Base-by-base conservation (phyloP, 164 flowering plant species). In the Vitis rotundifolia region DNA sequence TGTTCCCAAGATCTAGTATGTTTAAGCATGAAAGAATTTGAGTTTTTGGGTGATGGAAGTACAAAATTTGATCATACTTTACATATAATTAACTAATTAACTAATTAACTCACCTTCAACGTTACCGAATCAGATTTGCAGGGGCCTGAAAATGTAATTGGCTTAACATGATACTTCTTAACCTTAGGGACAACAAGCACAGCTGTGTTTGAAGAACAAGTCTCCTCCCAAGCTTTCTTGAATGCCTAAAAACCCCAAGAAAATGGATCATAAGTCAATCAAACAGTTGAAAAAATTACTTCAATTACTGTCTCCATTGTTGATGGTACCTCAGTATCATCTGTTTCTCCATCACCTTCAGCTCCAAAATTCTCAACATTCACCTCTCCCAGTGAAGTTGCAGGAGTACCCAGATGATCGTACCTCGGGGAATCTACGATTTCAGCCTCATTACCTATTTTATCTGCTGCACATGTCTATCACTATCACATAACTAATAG, bases 81-180 rank as follows among this genome's bases (percentile, higher is more conserved):
- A 57, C 8, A 31, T 31, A 31, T 31, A 44, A 13, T 1, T 57
- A 0, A 2, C 49, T 26, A 37, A 57, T 16, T 11, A 50, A 66
- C 63, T 51, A n/a, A n/a, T n/a, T n/a, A n/a, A n/a, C n/a, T n/a
- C 12, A 79, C 85, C 76, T 75, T 76, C 44, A 31, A 31, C 59
- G 77, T 49, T 28, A 63, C 59, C n/a, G 73, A 5, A 1, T 51
- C 50, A 48, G 79, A 68, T 5, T 64, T 71, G 70, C 86, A 82
- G 1, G 86, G 86, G 19, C 86, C 86, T 22, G 76, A 53, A 49
- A 82, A 82, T 16, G 68, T 75, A 15, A 76, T 71, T 8, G 81
- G 83, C 52, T 75, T 76, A n/a, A 82, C 68, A 71, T 67, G 70
- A 49, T 77, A 82, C 19, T n/a, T 60, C 16, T 68, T 60, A 31